phyloP scores from a whole-genome alignment of 352 stramenopile genomes.

The Pythium coloratum region DNA sequence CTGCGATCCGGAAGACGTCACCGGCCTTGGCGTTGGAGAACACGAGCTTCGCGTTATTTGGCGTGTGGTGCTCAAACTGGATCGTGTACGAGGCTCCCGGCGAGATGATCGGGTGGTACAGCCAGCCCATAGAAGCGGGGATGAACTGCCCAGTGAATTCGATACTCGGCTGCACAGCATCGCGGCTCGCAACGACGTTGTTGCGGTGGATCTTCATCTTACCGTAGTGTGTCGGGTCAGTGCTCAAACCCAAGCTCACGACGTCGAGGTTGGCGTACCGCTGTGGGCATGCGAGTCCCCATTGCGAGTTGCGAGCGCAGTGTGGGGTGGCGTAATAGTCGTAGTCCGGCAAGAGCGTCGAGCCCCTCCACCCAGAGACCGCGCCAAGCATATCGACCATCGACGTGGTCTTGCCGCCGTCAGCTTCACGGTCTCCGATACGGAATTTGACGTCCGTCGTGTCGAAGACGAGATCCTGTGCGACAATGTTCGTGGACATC shows the following conservation, averaged over 20 bases:
- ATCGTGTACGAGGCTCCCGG: constrained; percentile 34
- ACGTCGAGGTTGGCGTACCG: constrained; percentile 46
- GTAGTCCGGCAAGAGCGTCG: constrained; percentile 36
- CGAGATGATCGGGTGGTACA: constrained; percentile 45
- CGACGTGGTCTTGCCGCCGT: constrained; percentile 38
- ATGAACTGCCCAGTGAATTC: constrained; percentile 37
- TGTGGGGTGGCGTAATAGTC: constrained; percentile 31
- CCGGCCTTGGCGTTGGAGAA: constrained; percentile 29
- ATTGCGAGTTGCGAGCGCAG: constrained; percentile 20
- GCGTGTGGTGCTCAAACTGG: constrained; percentile 31
- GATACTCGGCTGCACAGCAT: neutral
- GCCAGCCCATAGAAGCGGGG: constrained; percentile 33
- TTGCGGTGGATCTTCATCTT: constrained; percentile 29
- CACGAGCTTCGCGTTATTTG: constrained; percentile 23
- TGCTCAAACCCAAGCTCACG: constrained; percentile 25
- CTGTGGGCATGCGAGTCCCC: constrained; percentile 37
- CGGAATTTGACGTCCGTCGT: constrained; percentile 28
- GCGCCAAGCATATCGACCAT: constrained; percentile 30
- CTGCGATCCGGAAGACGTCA: constrained; percentile 26
- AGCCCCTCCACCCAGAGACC: constrained; percentile 24
- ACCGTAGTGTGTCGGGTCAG: constrained; percentile 27
- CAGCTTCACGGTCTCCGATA: constrained; percentile 29
- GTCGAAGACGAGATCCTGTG: constrained; percentile 27
- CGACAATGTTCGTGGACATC: constrained; percentile 32
- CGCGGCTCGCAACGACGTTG: constrained; percentile 20